These are phyloP conservation scores for Phytophthora ramorum DNA, from an alignment of 352 stramenopile species.

Conservation along the genomic window DNA sequence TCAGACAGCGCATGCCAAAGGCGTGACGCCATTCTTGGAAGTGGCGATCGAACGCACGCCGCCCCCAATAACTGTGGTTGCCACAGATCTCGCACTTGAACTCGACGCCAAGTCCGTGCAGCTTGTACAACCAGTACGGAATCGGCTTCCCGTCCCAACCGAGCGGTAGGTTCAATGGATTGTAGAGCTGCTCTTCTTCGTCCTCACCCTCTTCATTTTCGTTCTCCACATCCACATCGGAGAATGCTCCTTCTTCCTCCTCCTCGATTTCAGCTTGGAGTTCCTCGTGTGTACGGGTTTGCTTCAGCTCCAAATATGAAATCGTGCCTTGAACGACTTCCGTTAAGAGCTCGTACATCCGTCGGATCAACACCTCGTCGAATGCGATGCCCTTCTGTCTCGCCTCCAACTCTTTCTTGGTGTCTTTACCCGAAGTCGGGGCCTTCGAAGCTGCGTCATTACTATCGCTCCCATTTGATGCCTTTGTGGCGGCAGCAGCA, in stretches of 20 bases:
- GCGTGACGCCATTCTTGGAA: slow-evolving; percentile 98
- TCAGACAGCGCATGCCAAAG: slow-evolving; percentile 98
- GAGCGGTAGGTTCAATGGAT: slow-evolving; percentile 98
- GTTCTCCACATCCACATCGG: slow-evolving; percentile 82
- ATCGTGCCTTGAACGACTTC: slow-evolving; percentile 88
- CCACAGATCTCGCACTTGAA: slow-evolving; percentile 99
- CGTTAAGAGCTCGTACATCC: slow-evolving; percentile 80
- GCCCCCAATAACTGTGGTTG: slow-evolving; percentile 98
- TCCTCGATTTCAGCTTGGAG: slow-evolving; percentile 86
- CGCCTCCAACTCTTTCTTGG: slow-evolving; percentile 21
- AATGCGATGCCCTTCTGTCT: slow-evolving; percentile 69
- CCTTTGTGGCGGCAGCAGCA: slow-evolving; percentile 35
- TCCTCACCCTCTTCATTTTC: slow-evolving; percentile 69
- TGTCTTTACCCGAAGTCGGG: slow-evolving; percentile 4
- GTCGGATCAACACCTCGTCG: slow-evolving; percentile 74
- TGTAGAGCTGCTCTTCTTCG: slow-evolving; percentile 98
- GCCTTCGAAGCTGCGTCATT: slow-evolving; percentile 12
- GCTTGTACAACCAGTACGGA: slow-evolving; percentile 99
- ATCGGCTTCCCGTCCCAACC: slow-evolving; percentile 99
- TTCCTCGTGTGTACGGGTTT: slow-evolving; percentile 89
- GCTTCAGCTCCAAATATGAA: slow-evolving; percentile 88
- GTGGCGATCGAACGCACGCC: slow-evolving; percentile 96
- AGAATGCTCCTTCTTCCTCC: slow-evolving; percentile 87
- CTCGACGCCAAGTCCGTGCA: slow-evolving; percentile 98
- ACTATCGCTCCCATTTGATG: slow-evolving; percentile 4